Base-by-base conservation (phyloP, 2,329 filamentous ascomycete species). In the Cladosporium sp. region DNA sequence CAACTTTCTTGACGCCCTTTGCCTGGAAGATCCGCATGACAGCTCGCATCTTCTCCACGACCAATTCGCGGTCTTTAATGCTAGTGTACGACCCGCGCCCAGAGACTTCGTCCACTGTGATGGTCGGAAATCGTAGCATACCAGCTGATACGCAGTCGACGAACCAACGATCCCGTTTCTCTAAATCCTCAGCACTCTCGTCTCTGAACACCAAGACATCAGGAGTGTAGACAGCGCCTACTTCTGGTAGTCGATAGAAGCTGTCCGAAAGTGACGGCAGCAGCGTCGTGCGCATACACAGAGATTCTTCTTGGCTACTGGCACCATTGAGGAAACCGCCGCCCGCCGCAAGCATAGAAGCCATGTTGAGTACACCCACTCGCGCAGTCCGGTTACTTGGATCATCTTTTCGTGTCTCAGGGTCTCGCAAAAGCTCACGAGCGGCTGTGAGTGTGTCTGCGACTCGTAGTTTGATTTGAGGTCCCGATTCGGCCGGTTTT, bases 351-450 rank as follows among this genome's bases (percentile, higher is more conserved):
- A 85, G 74, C 0, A 83, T 81, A 0, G 83, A 86, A 0, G 83
- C 83, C 82, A 86, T 85, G 67, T 84, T 85, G 1, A 86, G 73
- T 25, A 86, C 73, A 2, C 76, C 81, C 0, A 82, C 74, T 19
- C 76, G 75, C 1, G 56, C 64, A 36, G 58, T 58, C 51, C 58
- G 62, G 35, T 62, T 60, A 60, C 34, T 48, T 10, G 59, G 59
- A 10, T 57, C 57, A 13, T 57, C 63, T 49, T 63, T 62, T 42
- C 62, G 59, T 7, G 60, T 48, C 13, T 59, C 56, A 35, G 64
- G 64, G 64, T 22, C 64, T 57, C n/a, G 62, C 59, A 15, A 64
- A 65, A 37, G 66, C 48, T 37, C 61, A 60, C 28, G 64, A 0
- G 83, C 83, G 0, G 80, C 82, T 2, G 75, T 71, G 4, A 87